A percentile compares a stretch with the other conserved stretches of the same genome.
phyloP scores from a whole-genome alignment of 2,329 filamentous ascomycete species.

The Graphilbum ipis-grandicollis region DNA sequence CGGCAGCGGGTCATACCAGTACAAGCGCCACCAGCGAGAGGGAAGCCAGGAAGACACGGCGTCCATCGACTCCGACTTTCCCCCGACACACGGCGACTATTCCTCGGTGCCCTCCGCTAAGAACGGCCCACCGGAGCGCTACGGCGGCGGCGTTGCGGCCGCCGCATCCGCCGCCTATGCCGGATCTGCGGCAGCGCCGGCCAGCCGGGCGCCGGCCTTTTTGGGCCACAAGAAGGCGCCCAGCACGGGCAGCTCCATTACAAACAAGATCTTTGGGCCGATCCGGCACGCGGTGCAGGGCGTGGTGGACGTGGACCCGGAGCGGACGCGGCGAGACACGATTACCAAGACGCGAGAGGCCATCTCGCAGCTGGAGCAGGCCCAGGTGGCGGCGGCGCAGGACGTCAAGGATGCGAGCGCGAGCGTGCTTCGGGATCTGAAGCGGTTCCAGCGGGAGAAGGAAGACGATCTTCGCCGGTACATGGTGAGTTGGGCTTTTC shows the following conservation, averaged over 20 bases:
- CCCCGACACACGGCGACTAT: constrained; percentile 65
- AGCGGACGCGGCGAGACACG: constrained; percentile 76
- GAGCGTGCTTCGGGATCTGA: constrained; percentile 76
- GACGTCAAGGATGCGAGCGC: constrained; percentile 87
- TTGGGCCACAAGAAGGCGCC: constrained; percentile 61
- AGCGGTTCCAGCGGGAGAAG: constrained; percentile 87
- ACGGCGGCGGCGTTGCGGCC: constrained; percentile 12
- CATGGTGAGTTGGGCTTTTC: constrained; percentile 92
- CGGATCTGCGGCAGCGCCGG: background rate
- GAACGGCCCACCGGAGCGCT: constrained; percentile 47
- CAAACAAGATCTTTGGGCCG: constrained; percentile 83
- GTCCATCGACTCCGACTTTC: constrained; percentile 92
- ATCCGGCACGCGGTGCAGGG: constrained; percentile 92
- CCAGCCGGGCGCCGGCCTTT: background rate
- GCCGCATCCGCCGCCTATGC: background rate
- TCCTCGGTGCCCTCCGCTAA: constrained; percentile 53
- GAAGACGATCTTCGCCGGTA: constrained; percentile 86
- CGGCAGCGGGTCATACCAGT: background rate
- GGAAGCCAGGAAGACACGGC: constrained; percentile 58
- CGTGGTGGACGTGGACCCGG: constrained; percentile 89
- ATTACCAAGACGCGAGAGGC: constrained; percentile 92
- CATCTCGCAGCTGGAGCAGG: constrained; percentile 74
- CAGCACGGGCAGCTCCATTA: constrained; percentile 79
- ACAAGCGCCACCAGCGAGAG: constrained; percentile 31
- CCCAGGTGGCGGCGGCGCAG: constrained; percentile 69